These are phyloP conservation scores for Dactylellina haptotyla DNA, from an alignment of 2,329 filamentous ascomycete species.

Conservation along the genomic window DNA sequence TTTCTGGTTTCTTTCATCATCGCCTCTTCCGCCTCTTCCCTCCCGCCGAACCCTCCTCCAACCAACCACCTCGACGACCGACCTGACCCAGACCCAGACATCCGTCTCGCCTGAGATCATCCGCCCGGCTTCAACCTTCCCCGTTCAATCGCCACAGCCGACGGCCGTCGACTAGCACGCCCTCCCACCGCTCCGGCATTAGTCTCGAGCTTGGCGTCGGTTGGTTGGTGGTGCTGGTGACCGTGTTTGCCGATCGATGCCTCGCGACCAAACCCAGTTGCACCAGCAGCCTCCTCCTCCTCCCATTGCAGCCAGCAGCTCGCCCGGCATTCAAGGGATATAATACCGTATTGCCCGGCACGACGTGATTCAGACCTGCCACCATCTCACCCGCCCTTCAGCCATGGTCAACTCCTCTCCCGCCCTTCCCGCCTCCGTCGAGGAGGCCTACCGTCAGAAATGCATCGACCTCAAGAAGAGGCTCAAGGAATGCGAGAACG, in stretches of 20 bases:
- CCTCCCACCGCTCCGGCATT: constrained; percentile 12
- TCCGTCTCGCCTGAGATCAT: background rate
- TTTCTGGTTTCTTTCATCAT: constrained; percentile 42
- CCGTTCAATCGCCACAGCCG: constrained; percentile 7
- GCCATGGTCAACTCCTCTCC: constrained; percentile 60
- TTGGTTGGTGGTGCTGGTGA: constrained; percentile 10
- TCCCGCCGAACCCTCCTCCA: too few species aligned
- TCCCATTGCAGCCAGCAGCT: background rate
- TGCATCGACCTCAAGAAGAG: constrained; percentile 93
- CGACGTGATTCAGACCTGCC: background rate
- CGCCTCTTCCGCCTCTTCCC: constrained; percentile 11
- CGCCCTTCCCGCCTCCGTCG: constrained; percentile 83
- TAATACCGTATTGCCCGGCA: too few species aligned
- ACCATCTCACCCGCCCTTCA: background rate
- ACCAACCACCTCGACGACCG: constrained; percentile 15
- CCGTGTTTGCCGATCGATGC: constrained; percentile 55
- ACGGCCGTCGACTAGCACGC: constrained; percentile 7
- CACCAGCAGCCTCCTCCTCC: background rate
- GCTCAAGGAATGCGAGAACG: constrained; percentile 88
- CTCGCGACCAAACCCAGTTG: constrained; percentile 38
- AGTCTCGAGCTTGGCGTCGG: constrained; percentile 25
- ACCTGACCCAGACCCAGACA: background rate
- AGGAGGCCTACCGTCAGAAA: constrained; percentile 95
- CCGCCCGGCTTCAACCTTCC: constrained; percentile 10
- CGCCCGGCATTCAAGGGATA: too few species aligned